Evolutionary conservation across 2,329 filamentous ascomycete species (phyloP), one percentile per base, ranked within the genome.

Genomic region (Sphaerostilbella broomeana): DNA sequence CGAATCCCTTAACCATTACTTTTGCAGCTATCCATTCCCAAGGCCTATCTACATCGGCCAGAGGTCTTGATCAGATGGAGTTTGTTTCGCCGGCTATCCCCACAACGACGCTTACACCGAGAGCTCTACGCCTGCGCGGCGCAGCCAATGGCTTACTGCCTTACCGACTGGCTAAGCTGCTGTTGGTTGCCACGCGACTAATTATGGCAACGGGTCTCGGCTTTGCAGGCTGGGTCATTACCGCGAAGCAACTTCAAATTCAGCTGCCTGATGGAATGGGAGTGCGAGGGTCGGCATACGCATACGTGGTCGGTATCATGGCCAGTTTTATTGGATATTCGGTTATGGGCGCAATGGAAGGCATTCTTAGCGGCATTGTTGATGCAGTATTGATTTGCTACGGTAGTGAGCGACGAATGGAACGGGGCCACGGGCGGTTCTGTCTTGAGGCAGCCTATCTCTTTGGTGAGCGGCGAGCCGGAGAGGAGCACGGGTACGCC

Each of bases 301-400:
- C 90, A 2, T 98, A 97, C 56, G 77, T 97, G 2, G 86, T 98
- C 16, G 92, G 89, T 8, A 62, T 98, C 47, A 83, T 97, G 50
- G 92, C 92, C 12, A 87, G 86, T 45, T 88, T 90, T 39, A 95
- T 98, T 51, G 92, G 92, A 6, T 98, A 92, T 81, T 88, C 86
- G 5, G 81, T 97, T 1, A 69, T 98, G 35, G 87, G 88, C 18
- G 84, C 88, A 2, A 90, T 94, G 75, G 89, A 95, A 58, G 85
- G 87, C 11, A 84, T 94, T 13, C 66, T 95, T 17, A 85, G 85
- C 36, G 86, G 86, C 38, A 88, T 95, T 37, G 77, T 95, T 4
- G 88, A 95, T 61, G 88, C 84, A 3, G 81, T 87, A 24, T 76
- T 97, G 17, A 82, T 98, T 10, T 98, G 92, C 67, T 97, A 94